Base-by-base conservation (phyloP, 2,329 filamentous ascomycete species). In the Didymella lethalis region DNA sequence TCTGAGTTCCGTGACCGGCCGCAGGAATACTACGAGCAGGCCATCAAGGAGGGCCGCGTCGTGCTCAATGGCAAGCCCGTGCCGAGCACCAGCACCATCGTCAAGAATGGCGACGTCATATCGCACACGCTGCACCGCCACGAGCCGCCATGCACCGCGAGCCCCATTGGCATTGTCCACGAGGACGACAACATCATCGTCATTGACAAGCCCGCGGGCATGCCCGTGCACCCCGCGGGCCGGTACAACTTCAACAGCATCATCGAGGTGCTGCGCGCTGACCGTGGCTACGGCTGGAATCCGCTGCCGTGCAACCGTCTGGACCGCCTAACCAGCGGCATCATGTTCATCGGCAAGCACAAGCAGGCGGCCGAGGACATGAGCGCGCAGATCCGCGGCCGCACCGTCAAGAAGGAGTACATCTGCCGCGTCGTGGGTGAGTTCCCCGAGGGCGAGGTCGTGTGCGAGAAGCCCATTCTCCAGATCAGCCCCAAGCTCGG, bases 271-370 rank as follows among this genome's bases (percentile, higher is more conserved):
- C 89, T 99, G 86, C 89, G 91, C 67, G 86, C 91, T 2, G 90
- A 97, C 72, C 79, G 86, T 36, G 82, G 83, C 29, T 78, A 82
- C 53, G 77, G 79, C 12, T 89, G 83, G 76, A 83, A 87, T 57
- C 87, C 88, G 0, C 76, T 88, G 54, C 88, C 95, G 0, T 98
- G 94, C 80, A 97, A 99, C 72, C 85, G 95, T n/a, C 86, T 99
- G 28, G 95, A 99, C 75, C 85, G 95, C 51, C 81, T 99, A 69
- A 99, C 95, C 0, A 97, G 92, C 68, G 95, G 95, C 48, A 91
- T 99, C 74, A 98, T 99, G 94, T 99, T 99, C 77, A 88, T 99
- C 68, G 95, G 90, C 28, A 99, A 99, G 79, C 88, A 91, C 63
- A 84, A 88, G 36, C 86, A 88, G 70, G 91, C 91, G 0, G 94